Evolutionary conservation across 352 stramenopile species (phyloP).

Genomic region (Globisporangium spiculum): DNA sequence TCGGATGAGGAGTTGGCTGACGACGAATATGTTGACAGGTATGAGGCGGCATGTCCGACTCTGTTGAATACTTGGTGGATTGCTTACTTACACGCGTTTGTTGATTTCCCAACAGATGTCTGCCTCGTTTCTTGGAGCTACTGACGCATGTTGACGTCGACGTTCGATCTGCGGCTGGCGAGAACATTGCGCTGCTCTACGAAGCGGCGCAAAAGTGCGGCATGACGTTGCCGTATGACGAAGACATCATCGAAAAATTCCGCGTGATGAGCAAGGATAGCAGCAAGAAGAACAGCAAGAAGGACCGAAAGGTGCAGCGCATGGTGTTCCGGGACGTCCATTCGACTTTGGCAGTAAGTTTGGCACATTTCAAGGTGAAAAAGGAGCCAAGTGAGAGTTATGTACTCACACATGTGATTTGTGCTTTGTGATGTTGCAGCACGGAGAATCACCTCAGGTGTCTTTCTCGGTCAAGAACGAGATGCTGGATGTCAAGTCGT

Average conservation of each 20-base stretch:
- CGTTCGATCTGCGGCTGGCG: constrained; percentile 70
- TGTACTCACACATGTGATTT: neutral
- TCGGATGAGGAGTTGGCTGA: constrained; percentile 47
- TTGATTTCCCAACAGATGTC: constrained; percentile 29
- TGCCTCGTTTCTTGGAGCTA: constrained; percentile 68
- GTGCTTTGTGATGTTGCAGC: constrained; percentile 29
- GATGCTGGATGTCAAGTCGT: constrained; percentile 68
- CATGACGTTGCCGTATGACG: constrained; percentile 49
- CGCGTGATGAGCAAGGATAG: constrained; percentile 83
- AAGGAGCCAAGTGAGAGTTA: neutral
- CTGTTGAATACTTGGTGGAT: neutral
- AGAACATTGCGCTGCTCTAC: constrained; percentile 85
- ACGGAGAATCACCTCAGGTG: constrained; percentile 73
- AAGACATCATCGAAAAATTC: constrained; percentile 70
- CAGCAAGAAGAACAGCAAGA: constrained; percentile 90
- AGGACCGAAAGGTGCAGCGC: constrained; percentile 83
- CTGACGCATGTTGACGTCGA: constrained; percentile 81
- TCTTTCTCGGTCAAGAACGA: constrained; percentile 79
- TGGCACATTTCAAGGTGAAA: neutral
- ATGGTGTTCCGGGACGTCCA: constrained; percentile 84
- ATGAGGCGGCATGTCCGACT: constrained; percentile 1
- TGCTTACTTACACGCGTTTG: neutral
- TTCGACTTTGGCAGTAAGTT: constrained; percentile 64
- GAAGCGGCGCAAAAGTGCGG: constrained; percentile 56
- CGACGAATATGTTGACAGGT: constrained; percentile 64